Percentiles rank a stretch among this genome's conserved stretches.
These are phyloP conservation scores for Lotmaria passim DNA, from an alignment of 208 protist species.

Conservation along the genomic window DNA sequence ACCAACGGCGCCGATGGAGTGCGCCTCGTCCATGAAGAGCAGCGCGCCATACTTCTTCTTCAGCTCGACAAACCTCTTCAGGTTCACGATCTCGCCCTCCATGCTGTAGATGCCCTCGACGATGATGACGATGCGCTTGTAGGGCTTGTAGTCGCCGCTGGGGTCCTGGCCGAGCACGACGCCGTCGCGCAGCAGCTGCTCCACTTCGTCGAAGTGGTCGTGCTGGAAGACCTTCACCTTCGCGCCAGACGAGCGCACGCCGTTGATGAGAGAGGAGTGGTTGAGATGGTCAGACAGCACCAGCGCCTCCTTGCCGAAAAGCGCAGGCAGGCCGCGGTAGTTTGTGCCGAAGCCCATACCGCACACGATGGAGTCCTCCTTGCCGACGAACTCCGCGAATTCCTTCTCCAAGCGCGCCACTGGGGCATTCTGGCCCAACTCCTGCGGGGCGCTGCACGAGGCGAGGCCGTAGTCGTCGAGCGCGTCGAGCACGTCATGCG, in stretches of 20 bases:
- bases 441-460: conserved; percentile 65
- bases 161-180: conserved; percentile 91
- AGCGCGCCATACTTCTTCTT: conserved; percentile 97
- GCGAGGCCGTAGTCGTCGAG: conserved; percentile 85
- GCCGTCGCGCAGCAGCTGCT: conserved; percentile 85
- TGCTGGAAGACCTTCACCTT: conserved; percentile 95
- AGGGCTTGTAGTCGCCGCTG: conserved; percentile 77
- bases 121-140: conserved; percentile 91
- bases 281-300: conserved; percentile 96
- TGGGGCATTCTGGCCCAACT: conserved; percentile 64
- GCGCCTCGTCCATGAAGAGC: conserved; percentile 98
- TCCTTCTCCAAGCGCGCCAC: conserved; percentile 88
- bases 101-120: conserved; percentile 99
- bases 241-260: conserved; percentile 89
- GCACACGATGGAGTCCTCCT: conserved; percentile 96
- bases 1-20: conserved; percentile 98
- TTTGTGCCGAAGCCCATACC: conserved; percentile 94
- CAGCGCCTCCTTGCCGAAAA: conserved; percentile 95
- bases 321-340: conserved; percentile 85
- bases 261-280: conserved; percentile 98
- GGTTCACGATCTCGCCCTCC: conserved; percentile 97
- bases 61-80: conserved; percentile 94
- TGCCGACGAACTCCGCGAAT: conserved; percentile 93
- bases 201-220: conserved; percentile 93
- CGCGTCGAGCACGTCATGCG: conserved; percentile 75